Evolutionary conservation across 140 eudicot species (phyloP).

Genomic region (Erigeron philadelphicus): DNA sequence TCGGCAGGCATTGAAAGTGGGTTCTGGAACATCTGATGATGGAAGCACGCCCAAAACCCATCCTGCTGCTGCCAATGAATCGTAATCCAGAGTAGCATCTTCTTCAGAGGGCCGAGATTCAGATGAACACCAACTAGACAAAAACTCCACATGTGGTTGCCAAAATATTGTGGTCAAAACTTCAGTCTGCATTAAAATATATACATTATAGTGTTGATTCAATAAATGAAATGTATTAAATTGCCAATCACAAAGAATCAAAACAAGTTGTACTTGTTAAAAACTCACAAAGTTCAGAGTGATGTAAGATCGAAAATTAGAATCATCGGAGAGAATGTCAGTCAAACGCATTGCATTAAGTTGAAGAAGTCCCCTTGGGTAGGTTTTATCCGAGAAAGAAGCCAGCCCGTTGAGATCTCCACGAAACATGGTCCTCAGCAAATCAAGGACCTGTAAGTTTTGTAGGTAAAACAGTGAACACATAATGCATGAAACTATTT

Average conservation of each 20-base stretch:
- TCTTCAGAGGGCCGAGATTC: conserved; percentile 66
- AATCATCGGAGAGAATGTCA: conserved; percentile 90
- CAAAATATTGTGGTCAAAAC: conserved; percentile 56
- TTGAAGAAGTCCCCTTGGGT: conserved; percentile 74
- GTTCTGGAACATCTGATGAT: conserved; percentile 39
- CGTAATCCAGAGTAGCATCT: conserved; percentile 76
- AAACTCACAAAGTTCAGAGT: conserved; percentile 69
- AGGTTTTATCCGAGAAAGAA: conserved; percentile 38
- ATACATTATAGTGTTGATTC: background rate
- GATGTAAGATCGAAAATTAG: conserved; percentile 80
- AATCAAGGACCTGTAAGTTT: conserved; percentile 58
- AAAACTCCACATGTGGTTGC: conserved; percentile 61
- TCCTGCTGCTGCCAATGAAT: conserved; percentile 56
- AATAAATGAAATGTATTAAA: background rate
- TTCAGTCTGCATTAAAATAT: conserved; percentile 50
- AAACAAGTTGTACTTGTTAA: conserved; percentile 1
- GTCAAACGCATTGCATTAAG: conserved; percentile 84
- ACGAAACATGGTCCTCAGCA: conserved; percentile 56
- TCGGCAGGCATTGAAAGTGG: conserved; percentile 46
- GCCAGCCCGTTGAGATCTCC: conserved; percentile 41
- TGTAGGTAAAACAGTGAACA: background rate
- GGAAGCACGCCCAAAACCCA: conserved; percentile 53
- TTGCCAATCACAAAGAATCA: conserved; percentile 15
- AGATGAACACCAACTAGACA: conserved; percentile 92
- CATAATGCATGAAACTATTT: background rate